Evolutionary conservation across 2,329 filamentous ascomycete species (phyloP).

Genomic region (Sarocladium brachiariae): DNA sequence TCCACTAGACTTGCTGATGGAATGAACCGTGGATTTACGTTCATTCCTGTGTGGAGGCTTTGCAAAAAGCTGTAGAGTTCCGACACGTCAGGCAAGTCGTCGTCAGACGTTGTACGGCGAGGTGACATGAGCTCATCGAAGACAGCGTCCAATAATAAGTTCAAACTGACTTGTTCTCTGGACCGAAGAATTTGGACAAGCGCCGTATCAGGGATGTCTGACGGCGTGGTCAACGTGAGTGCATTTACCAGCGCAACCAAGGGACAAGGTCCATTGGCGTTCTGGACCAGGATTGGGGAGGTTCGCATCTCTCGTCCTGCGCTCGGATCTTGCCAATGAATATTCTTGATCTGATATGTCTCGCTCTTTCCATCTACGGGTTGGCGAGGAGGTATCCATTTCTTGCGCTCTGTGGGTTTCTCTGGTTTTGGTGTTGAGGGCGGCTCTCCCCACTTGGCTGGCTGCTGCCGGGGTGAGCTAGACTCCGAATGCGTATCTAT

Average conservation of each 20-base stretch:
- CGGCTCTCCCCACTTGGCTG: constrained; percentile 15
- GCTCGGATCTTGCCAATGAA: constrained; percentile 70
- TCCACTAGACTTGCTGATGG: constrained; percentile 42
- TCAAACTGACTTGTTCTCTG: constrained; percentile 82
- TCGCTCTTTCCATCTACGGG: constrained; percentile 48
- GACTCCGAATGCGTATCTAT: constrained; percentile 28
- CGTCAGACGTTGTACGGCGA: constrained; percentile 54
- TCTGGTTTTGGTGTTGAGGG: constrained; percentile 33
- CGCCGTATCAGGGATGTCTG: constrained; percentile 54
- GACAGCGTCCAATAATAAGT: constrained; percentile 77
- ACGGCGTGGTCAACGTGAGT: constrained; percentile 72
- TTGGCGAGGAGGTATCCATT: constrained; percentile 33
- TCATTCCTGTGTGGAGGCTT: constrained; percentile 92
- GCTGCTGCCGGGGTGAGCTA: constrained; percentile 11
- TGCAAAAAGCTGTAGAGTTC: constrained; percentile 85
- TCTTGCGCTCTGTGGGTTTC: constrained; percentile 19
- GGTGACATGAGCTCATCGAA: constrained; percentile 89
- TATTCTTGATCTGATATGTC: constrained; percentile 88
- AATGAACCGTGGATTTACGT: constrained; percentile 88
- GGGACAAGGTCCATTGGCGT: constrained; percentile 90
- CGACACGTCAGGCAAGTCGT: constrained; percentile 72
- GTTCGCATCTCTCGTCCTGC: constrained; percentile 55
- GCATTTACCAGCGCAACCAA: constrained; percentile 90
- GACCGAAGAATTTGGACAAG: constrained; percentile 71
- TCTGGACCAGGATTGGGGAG: constrained; percentile 89